Conservation (phyloP, 2,329 filamentous ascomycete species). For the Amphichorda felina region DNA sequence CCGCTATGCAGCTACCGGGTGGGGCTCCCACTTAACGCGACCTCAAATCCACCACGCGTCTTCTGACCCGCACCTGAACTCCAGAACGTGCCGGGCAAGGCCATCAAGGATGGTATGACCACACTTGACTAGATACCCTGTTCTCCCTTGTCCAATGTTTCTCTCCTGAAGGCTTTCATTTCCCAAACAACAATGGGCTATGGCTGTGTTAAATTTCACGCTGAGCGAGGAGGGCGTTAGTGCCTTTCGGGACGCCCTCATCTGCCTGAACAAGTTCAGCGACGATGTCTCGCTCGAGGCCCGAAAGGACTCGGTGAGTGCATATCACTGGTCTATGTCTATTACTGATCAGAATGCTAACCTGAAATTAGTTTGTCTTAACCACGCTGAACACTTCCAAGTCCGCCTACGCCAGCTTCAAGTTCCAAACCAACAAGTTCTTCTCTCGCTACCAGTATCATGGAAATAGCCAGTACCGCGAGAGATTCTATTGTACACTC, state of each 20-base stretch:
- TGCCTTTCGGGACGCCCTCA: slow-evolving; percentile 59
- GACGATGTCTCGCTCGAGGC: slow-evolving; percentile 69
- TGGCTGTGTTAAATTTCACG: slow-evolving; percentile 60
- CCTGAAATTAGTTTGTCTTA: slow-evolving; percentile 46
- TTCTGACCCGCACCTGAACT: too few species aligned
- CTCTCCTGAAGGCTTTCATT: too few species aligned
- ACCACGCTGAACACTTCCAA: slow-evolving; percentile 72
- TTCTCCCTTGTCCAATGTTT: too few species aligned
- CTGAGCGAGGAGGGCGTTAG: slow-evolving; percentile 61
- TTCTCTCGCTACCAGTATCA: slow-evolving; percentile 62
- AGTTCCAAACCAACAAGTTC: slow-evolving; percentile 55
- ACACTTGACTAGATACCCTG: too few species aligned
- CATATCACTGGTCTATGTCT: background rate
- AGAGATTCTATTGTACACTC: slow-evolving; percentile 62
- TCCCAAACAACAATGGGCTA: slow-evolving; percentile 11
- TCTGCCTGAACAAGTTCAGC: slow-evolving; percentile 68
- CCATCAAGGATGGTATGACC: too few species aligned
- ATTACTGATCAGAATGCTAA: background rate
- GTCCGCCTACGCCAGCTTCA: slow-evolving; percentile 65
- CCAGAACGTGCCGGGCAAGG: too few species aligned
- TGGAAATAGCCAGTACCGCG: slow-evolving; percentile 34
- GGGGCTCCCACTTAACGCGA: too few species aligned
- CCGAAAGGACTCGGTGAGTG: slow-evolving; percentile 48
- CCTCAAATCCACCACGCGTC: too few species aligned
- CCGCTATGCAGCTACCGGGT: too few species aligned